Base-by-base conservation (phyloP, 192 early-diverging fungal species). In the Entrophospora sp. region DNA sequence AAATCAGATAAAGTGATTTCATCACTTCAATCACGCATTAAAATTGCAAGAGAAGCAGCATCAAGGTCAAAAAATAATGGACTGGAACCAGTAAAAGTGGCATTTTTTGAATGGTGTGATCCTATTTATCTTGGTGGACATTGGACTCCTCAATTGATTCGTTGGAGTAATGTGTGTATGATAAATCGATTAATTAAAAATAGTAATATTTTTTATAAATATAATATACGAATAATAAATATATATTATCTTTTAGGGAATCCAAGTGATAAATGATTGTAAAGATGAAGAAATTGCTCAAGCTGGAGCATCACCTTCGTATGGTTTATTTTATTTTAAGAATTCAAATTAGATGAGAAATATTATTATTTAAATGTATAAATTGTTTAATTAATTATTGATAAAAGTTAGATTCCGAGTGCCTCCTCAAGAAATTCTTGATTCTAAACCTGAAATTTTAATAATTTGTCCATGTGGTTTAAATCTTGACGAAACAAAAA, bases 111-210 rank as follows among this genome's bases (percentile, higher is more conserved):
- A 32, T 81, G 79, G 79, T 68, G 70, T 13, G 78, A 70, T 22
- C 79, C 79, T 18, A 75, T 81, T n/a, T 81, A 70, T 53, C 57
- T 72, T 18, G 79, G 75, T 3, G 79, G 79, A 14, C 79, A 81
- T 36, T 81, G 79, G 79, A 81, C 79, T 7, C 74, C 79, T 1
- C 75, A 81, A 53, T 70, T 81, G 36, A 79, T 81, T 25, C 69
- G 77, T 12, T 58, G 73, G 16, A 72, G 45, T 46, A 46, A 46
- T 46, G 45, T 3, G 24, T 22, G 75, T 6, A 77, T n/a, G n/a
- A n/a, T n/a, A n/a, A n/a, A n/a, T n/a, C n/a, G n/a, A n/a, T n/a
- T n/a, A n/a, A n/a, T n/a, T n/a, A n/a, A n/a, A n/a, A n/a, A n/a
- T n/a, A n/a, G n/a, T n/a, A n/a, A n/a, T n/a, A n/a, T n/a, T n/a